Base-by-base conservation (phyloP, 805 yeast species). In the Candida xyloterini region DNA sequence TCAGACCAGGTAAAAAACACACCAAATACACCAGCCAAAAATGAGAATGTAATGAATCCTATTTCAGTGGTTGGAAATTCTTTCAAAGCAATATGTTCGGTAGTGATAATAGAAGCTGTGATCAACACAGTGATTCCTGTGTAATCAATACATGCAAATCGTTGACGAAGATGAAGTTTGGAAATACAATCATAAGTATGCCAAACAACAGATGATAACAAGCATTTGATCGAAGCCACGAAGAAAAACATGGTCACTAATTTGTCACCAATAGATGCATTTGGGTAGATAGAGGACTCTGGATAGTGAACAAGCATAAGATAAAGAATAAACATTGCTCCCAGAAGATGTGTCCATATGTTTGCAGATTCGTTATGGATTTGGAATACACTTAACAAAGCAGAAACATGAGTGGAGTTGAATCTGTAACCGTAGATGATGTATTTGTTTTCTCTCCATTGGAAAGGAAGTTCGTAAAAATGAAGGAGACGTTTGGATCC, bases 91-190 rank as follows among this genome's bases (percentile, higher is more conserved):
- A 86, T 76, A 60, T 86, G 89, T 62, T 91, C 96, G 0, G 91
- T 82, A 4, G 95, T 78, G 31, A 93, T 67, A 32, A 93, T 84
- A 2, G 96, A 85, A 11, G 95, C 91, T 0, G 96, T 84, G 52
- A 91, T 90, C 48, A 93, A 67, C 10, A 89, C 74, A 0, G 97
- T 88, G 50, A 91, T 91, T 2, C 99, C 99, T 6, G 95, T 83
- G 62, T 91, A 91, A 66, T 91, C 99, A 30, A 90, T 79, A 61
- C 99, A 93, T 0, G 96, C 96, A 64, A 85, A 87, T 38, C 78
- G 75, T 48, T 80, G 72, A 58, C 96, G 74, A 47, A 79, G 59
- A 15, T 67, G 54, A 31, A 84, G 61, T 35, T 73, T 73, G 13
- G 91, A 78, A 48, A 88, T 84, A 46, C 88, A 81, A 43, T 84